These are phyloP conservation scores for Aeschynomene evenia DNA, from an alignment of 306 rosid species.

Conservation along the genomic window DNA sequence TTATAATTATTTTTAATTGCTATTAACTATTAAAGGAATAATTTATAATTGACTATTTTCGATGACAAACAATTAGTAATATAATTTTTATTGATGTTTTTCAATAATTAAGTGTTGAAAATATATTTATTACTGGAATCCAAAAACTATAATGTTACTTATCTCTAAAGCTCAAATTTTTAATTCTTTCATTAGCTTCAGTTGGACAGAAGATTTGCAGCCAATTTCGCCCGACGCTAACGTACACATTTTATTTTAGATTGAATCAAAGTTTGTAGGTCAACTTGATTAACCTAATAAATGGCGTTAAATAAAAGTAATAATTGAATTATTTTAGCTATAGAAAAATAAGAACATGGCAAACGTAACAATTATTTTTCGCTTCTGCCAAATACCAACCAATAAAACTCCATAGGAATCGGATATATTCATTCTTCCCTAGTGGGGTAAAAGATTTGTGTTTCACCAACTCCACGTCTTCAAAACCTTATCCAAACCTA, in stretches of 20 bases:
- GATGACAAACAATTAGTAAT: too few species aligned
- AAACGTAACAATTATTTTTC: constrained; percentile 39
- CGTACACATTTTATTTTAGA: not conserved
- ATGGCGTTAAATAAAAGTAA: not conserved
- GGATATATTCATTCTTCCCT: constrained; percentile 7
- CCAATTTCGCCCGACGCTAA: not conserved
- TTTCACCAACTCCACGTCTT: constrained; percentile 63
- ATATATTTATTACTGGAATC: too few species aligned
- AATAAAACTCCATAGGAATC: constrained; percentile 12
- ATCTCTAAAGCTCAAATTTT: too few species aligned
- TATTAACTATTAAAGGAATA: too few species aligned
- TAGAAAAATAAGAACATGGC: not conserved
- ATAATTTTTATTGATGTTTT: too few species aligned
- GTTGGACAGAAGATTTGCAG: not conserved
- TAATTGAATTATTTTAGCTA: not conserved
- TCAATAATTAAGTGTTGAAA: too few species aligned
- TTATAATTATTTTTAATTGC: too few species aligned
- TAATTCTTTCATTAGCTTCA: not conserved
- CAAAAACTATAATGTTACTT: too few species aligned
- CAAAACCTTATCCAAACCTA: constrained; percentile 53
- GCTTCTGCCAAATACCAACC: too few species aligned
- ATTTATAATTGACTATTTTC: too few species aligned
- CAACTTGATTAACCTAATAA: not conserved
- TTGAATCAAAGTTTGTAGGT: not conserved
- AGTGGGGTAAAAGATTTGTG: constrained; percentile 41